Conservation (phyloP, 192 early-diverging fungal species). For the Coemansia sp. region DNA sequence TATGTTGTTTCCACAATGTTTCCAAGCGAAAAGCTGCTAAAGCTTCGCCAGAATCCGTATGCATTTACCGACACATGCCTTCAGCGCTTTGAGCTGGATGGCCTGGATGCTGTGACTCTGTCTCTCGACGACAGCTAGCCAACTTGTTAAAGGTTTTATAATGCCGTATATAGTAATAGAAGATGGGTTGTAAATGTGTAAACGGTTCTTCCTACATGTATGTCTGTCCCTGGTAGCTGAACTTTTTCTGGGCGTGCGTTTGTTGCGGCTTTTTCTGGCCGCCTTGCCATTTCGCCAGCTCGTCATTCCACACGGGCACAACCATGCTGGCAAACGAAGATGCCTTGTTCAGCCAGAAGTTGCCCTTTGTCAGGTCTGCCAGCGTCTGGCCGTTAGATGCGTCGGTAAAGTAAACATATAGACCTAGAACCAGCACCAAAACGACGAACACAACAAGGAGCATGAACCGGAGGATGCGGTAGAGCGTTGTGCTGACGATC, state of each 20-base stretch:
- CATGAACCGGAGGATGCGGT: conserved; percentile 27
- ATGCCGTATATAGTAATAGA: conserved; percentile 1
- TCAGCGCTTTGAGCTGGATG: conserved; percentile 9
- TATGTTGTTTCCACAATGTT: conserved; percentile 7
- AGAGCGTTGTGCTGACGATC: conserved; percentile 44
- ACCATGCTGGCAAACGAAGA: conserved; percentile 16
- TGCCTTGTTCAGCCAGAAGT: conserved; percentile 38
- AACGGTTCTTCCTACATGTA: conserved; percentile 9
- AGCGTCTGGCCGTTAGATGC: conserved; percentile 12
- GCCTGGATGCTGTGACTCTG: neutral
- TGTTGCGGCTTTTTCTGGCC: neutral
- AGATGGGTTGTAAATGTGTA: neutral
- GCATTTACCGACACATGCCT: conserved; percentile 47
- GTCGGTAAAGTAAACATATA: conserved; percentile 40
- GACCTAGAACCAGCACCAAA: conserved; percentile 18
- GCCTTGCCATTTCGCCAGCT: conserved; percentile 3
- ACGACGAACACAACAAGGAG: conserved; percentile 16
- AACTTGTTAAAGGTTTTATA: neutral
- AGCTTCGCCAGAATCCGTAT: conserved; percentile 34
- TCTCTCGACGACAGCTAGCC: too few species aligned
- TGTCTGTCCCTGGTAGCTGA: conserved; percentile 30
- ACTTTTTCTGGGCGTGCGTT: conserved; percentile 1
- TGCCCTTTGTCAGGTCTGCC: neutral
- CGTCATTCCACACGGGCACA: conserved; percentile 20
- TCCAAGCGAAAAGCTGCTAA: conserved; percentile 27